phyloP scores from a whole-genome alignment of 1,139 yeast species.

The Trichomonascaceae sp. region DNA sequence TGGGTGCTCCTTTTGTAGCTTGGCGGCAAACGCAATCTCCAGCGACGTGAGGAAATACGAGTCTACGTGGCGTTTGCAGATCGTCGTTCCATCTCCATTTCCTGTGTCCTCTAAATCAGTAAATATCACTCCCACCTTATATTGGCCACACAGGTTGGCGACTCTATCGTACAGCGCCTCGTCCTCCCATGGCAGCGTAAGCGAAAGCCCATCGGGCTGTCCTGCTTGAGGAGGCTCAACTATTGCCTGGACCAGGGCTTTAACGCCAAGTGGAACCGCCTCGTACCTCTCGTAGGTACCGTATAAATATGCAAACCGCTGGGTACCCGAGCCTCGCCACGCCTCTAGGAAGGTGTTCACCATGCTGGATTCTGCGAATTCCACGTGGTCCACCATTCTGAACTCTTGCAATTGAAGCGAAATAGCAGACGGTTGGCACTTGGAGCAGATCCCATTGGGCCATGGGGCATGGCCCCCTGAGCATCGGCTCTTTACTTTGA shows the following conservation, averaged over 20 bases:
- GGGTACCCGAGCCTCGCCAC: slow-evolving; percentile 84
- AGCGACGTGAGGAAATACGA: slow-evolving; percentile 79
- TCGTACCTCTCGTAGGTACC: slow-evolving; percentile 73
- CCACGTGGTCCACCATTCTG: slow-evolving; percentile 96
- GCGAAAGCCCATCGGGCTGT: slow-evolving; percentile 71
- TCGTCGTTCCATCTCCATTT: slow-evolving; percentile 70
- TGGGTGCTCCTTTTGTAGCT: slow-evolving; percentile 56
- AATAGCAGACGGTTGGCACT: slow-evolving; percentile 93
- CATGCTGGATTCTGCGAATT: slow-evolving; percentile 60
- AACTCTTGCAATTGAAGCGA: slow-evolving; percentile 82
- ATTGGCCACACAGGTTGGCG: slow-evolving; percentile 51
- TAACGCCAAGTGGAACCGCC: slow-evolving; percentile 80
- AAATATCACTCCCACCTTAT: slow-evolving; percentile 70
- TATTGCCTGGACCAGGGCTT: slow-evolving; percentile 86
- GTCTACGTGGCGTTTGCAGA: slow-evolving; percentile 86
- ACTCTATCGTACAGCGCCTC: slow-evolving; percentile 33
- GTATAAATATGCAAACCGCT: slow-evolving; percentile 72
- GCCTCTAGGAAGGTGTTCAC: slow-evolving; percentile 75
- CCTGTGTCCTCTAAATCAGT: slow-evolving; percentile 89
- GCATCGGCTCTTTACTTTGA: slow-evolving; percentile 49
- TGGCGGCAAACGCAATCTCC: slow-evolving; percentile 79
- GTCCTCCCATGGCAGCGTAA: slow-evolving; percentile 43
- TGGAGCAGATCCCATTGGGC: slow-evolving; percentile 93
- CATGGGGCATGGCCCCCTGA: slow-evolving; percentile 79
- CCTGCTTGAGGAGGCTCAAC: slow-evolving; percentile 88